A percentile compares a stretch with the other conserved stretches of the same genome.
phyloP scores from a whole-genome alignment of 2,329 filamentous ascomycete genomes.

The Corinectria fuckeliana region DNA sequence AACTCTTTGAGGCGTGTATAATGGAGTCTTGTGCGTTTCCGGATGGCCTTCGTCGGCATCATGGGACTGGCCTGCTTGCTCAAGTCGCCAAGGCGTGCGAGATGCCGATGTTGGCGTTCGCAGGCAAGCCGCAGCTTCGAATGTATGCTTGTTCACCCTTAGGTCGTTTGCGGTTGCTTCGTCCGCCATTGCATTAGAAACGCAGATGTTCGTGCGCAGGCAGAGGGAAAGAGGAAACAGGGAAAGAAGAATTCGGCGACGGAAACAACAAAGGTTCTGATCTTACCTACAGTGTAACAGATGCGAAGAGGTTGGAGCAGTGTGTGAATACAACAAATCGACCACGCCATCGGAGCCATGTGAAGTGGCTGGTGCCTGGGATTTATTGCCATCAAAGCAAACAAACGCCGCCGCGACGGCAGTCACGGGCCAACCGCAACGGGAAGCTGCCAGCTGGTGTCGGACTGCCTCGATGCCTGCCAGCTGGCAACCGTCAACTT shows the following conservation, averaged over 20 bases:
- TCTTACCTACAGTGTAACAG: neutral
- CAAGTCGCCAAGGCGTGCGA: neutral
- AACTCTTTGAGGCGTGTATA: no score
- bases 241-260: neutral
- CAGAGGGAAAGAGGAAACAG: neutral
- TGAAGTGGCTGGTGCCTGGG: neutral
- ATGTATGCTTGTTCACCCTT: neutral
- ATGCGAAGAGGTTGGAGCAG: neutral
- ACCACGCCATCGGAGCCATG: neutral
- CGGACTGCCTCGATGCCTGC: neutral
- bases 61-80: neutral
- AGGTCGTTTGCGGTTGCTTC: neutral
- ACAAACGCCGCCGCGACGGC: neutral
- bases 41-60: neutral
- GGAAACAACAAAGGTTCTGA: neutral
- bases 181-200: neutral
- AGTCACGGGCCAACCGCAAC: conserved; percentile 1
- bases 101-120: neutral
- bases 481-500: neutral
- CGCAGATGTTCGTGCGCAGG: neutral
- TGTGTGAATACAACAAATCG: neutral
- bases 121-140: neutral
- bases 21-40: neutral
- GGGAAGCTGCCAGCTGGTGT: neutral
- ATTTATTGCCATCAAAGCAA: neutral